phyloP scores from a whole-genome alignment of 2,329 filamentous ascomycete genomes.

The Keithomyces neogunnii region DNA sequence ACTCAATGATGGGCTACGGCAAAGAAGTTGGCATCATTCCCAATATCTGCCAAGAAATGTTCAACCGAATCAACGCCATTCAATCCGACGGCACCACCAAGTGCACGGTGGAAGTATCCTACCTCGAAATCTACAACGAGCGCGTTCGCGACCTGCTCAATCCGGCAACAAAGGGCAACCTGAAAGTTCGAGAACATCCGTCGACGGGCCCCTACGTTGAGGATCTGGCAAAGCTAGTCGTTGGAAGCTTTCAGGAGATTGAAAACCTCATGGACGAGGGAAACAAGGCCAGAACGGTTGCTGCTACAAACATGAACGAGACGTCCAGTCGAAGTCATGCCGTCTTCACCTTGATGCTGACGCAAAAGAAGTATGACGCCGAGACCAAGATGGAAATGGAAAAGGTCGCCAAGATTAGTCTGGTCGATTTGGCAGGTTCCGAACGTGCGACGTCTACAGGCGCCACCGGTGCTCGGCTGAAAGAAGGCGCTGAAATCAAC shows the following conservation, averaged over 20 bases:
- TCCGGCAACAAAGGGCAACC: conserved; percentile 87
- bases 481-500: conserved; percentile 98
- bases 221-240: conserved; percentile 90
- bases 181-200: conserved; percentile 96
- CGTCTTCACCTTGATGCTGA: conserved; percentile 92
- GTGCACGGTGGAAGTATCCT: conserved; percentile 95
- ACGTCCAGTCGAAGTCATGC: conserved; percentile 97
- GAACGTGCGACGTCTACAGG: conserved; percentile 96
- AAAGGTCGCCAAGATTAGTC: conserved; percentile 94
- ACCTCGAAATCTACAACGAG: conserved; percentile 99
- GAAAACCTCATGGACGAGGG: conserved; percentile 98
- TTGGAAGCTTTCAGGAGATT: conserved; percentile 89
- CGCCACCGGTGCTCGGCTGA: conserved; percentile 86
- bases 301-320: conserved; percentile 99
- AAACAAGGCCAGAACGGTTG: conserved; percentile 96
- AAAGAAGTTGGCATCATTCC: conserved; percentile 94
- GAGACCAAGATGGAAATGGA: conserved; percentile 97
- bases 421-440: conserved; percentile 96
- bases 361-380: conserved; percentile 82
- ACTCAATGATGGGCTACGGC: conserved; percentile 99
- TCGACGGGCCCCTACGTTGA: conserved; percentile 97
- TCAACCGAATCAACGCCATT: conserved; percentile 68
- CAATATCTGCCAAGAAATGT: conserved; percentile 96
- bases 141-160: conserved; percentile 92
- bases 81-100: conserved; percentile 66